Conservation (phyloP, 2,329 filamentous ascomycete genomes). For the Colletotrichum paranaense region DNA sequence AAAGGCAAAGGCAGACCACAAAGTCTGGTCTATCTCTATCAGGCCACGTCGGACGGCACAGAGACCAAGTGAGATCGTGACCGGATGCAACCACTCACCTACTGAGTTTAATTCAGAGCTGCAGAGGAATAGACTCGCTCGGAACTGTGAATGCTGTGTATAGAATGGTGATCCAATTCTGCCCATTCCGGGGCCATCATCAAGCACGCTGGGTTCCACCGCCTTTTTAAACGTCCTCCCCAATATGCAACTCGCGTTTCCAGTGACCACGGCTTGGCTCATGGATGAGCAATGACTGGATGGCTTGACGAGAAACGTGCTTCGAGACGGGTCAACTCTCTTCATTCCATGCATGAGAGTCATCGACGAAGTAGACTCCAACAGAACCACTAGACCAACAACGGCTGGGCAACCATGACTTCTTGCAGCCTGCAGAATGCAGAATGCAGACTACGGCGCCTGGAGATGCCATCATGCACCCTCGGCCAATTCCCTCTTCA, state of each 20-base stretch:
- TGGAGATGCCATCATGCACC: not conserved
- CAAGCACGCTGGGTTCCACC: conserved; percentile 10
- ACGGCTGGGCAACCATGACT: not conserved
- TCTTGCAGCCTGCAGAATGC: not conserved
- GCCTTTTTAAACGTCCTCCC: not conserved
- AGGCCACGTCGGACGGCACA: conserved; percentile 8
- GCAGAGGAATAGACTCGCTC: not conserved
- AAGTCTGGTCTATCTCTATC: not conserved
- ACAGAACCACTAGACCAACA: not conserved
- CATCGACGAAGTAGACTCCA: conserved; percentile 1
- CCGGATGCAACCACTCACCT: not conserved
- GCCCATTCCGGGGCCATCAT: conserved; percentile 1
- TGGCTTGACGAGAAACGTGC: not conserved
- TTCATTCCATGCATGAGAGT: conserved; percentile 10
- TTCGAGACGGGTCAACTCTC: not conserved
- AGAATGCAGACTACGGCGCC: not conserved
- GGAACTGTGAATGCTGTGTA: not conserved
- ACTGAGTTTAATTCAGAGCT: not conserved
- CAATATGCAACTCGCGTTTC: not conserved
- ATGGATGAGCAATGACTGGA: not conserved
- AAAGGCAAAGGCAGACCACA: not conserved
- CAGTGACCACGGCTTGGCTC: not conserved
- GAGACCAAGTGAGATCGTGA: not conserved
- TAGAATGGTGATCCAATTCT: not conserved
- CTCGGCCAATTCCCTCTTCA: not conserved